Evolutionary conservation across 352 stramenopile genomes (phyloP).

Genomic region (Phytophthora agathidicida): DNA sequence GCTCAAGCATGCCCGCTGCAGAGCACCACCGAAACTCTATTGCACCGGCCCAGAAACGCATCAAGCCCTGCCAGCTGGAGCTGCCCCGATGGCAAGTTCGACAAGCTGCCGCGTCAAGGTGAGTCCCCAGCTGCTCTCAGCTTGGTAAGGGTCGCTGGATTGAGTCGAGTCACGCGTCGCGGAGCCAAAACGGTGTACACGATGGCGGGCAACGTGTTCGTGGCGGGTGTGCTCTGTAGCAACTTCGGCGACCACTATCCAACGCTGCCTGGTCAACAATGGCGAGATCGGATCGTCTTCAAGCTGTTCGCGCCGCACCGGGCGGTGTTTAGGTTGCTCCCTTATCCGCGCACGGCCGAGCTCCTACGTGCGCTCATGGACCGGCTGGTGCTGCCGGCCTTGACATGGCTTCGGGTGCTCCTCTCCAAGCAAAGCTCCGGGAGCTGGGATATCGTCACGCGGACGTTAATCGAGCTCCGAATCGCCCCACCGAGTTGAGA

Average conservation of each 20-base stretch:
- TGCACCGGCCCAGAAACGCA: constrained; percentile 19
- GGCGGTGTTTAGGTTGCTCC: constrained; percentile 53
- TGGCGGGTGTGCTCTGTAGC: constrained; percentile 73
- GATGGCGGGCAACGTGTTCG: constrained; percentile 66
- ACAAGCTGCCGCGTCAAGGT: not conserved
- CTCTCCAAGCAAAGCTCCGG: constrained; percentile 22
- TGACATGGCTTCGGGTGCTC: constrained; percentile 34
- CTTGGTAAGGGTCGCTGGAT: constrained; percentile 31
- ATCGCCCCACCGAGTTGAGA: constrained; percentile 21
- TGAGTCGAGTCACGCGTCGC: constrained; percentile 28
- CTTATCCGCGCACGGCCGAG: constrained; percentile 45
- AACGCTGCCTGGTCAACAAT: constrained; percentile 29
- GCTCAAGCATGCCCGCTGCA: constrained; percentile 6
- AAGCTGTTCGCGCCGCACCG: constrained; percentile 61
- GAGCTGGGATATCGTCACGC: constrained; percentile 3
- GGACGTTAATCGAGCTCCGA: constrained; percentile 1
- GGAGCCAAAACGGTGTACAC: constrained; percentile 71
- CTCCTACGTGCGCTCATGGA: constrained; percentile 56
- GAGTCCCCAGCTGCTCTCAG: constrained; percentile 2
- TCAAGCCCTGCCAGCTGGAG: constrained; percentile 6
- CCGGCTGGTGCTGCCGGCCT: constrained; percentile 46
- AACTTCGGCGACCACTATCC: constrained; percentile 83
- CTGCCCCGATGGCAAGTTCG: constrained; percentile 3
- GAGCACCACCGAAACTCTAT: constrained; percentile 33
- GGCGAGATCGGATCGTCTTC: constrained; percentile 47